Conservation (phyloP, 2,329 filamentous ascomycete species). For the Pseudogymnoascus sp. region DNA sequence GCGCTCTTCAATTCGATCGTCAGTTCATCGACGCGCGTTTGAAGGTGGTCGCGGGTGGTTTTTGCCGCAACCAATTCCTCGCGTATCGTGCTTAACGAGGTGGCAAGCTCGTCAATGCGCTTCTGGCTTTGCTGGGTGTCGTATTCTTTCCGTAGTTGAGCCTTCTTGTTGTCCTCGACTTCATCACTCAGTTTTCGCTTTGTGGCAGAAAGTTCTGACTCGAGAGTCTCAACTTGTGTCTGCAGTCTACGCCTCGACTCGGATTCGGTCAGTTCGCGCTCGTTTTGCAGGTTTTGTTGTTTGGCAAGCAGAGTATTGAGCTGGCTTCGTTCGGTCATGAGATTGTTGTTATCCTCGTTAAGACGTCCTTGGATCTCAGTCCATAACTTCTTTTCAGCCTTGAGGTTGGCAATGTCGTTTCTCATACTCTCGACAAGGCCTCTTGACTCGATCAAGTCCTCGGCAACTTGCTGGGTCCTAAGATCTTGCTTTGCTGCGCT, state of each 20-base stretch:
- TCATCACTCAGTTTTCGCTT: slow-evolving; percentile 82
- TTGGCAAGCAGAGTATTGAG: slow-evolving; percentile 76
- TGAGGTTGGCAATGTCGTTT: slow-evolving; percentile 84
- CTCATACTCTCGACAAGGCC: slow-evolving; percentile 77
- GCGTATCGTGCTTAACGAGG: slow-evolving; percentile 68
- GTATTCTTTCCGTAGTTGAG: slow-evolving; percentile 77
- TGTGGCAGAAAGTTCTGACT: slow-evolving; percentile 66
- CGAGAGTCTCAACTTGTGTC: slow-evolving; percentile 65
- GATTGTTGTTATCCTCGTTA: slow-evolving; percentile 75
- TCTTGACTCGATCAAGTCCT: slow-evolving; percentile 82
- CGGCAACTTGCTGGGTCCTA: slow-evolving; percentile 80
- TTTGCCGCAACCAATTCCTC: slow-evolving; percentile 82
- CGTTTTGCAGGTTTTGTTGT: slow-evolving; percentile 83
- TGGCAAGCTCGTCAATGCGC: slow-evolving; percentile 83
- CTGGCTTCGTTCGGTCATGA: slow-evolving; percentile 76
- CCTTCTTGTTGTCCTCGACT: slow-evolving; percentile 74
- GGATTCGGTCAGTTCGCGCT: slow-evolving; percentile 75
- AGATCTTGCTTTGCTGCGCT: slow-evolving; percentile 84
- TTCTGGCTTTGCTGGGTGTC: slow-evolving; percentile 83
- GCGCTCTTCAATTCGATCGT: slow-evolving; percentile 80
- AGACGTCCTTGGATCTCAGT: slow-evolving; percentile 87
- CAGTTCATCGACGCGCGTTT: slow-evolving; percentile 80
- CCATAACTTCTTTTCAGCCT: slow-evolving; percentile 90
- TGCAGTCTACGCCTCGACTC: slow-evolving; percentile 77
- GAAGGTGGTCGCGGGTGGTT: slow-evolving; percentile 81